Conservation (phyloP, 1,284 basidiomycete genomes). For the Erythrobasidium hasegawianum region DNA sequence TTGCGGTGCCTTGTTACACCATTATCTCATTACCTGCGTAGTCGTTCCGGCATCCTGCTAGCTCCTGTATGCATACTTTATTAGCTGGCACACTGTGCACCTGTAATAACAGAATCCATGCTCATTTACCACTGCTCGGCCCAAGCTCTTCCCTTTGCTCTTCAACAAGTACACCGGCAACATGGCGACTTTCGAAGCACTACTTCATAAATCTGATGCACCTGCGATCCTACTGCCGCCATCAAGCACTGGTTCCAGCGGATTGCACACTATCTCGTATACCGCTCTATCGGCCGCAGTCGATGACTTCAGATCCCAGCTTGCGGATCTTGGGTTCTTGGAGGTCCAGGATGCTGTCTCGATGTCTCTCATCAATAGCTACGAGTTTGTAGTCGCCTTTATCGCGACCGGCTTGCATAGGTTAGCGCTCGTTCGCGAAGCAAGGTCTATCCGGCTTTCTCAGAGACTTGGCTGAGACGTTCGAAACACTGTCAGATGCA, state of each 20-base stretch:
- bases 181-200: slow-evolving; percentile 26
- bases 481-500: too few relatives aligned
- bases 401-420: slow-evolving; percentile 47
- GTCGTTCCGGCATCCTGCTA: too few relatives aligned
- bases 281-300: slow-evolving; percentile 34
- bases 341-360: slow-evolving; percentile 45
- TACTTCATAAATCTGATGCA: slow-evolving; percentile 20
- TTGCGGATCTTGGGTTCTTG: slow-evolving; percentile 34
- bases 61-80: too few relatives aligned
- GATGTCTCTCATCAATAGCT: slow-evolving; percentile 49
- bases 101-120: too few relatives aligned
- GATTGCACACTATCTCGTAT: slow-evolving; percentile 35
- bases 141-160: too few relatives aligned
- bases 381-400: slow-evolving; percentile 51
- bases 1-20: too few relatives aligned
- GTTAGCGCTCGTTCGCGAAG: too few relatives aligned
- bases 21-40: too few relatives aligned
- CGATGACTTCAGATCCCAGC: slow-evolving; percentile 57
- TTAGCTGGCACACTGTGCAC: too few relatives aligned
- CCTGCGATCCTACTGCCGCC: slow-evolving; percentile 32
- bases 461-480: neutral
- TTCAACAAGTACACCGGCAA: too few relatives aligned
- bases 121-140: too few relatives aligned
- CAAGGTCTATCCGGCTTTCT: neutral
- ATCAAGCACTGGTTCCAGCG: slow-evolving; percentile 15